These are phyloP conservation scores for Penicillium bovifimosum DNA, from an alignment of 495 filamentous ascomycete genomes.

Conservation along the genomic window DNA sequence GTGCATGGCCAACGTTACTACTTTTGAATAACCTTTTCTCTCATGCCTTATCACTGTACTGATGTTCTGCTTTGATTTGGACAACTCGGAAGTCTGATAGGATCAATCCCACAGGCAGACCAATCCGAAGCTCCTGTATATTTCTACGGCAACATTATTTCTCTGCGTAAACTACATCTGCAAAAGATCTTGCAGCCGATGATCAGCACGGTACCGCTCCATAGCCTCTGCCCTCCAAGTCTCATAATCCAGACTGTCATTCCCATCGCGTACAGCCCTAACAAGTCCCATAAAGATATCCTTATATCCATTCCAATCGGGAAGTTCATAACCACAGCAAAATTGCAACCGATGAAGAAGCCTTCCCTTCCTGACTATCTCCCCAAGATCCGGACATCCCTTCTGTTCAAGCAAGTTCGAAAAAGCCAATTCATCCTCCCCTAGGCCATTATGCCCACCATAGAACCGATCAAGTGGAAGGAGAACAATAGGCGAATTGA, in stretches of 20 bases:
- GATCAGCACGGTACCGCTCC: too few relatives aligned
- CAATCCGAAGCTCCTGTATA: too few relatives aligned
- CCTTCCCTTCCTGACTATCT: conserved; percentile 28
- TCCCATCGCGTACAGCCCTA: conserved; percentile 27
- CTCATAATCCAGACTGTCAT: conserved; percentile 25
- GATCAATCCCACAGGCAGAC: too few relatives aligned
- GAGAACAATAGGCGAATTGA: conserved; percentile 38
- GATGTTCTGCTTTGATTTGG: too few relatives aligned
- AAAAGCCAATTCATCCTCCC: conserved; percentile 31
- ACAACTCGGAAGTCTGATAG: too few relatives aligned
- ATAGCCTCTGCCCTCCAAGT: conserved; percentile 30
- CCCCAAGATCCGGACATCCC: conserved; percentile 23
- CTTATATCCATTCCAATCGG: conserved; percentile 8
- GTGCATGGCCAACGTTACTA: too few relatives aligned
- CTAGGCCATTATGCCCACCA: conserved; percentile 27
- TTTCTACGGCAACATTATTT: too few relatives aligned
- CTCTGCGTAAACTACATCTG: too few relatives aligned
- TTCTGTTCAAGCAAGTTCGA: conserved; percentile 27
- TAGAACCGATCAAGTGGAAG: conserved; percentile 40
- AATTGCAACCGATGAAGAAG: conserved; percentile 34
- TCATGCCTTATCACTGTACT: too few relatives aligned
- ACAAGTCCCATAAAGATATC: conserved; percentile 36
- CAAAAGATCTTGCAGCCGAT: too few relatives aligned
- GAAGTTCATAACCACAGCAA: conserved; percentile 31
- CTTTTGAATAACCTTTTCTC: too few relatives aligned